phyloP scores from a whole-genome alignment of 2,329 filamentous ascomycete genomes.

The Colletotrichum sp. region DNA sequence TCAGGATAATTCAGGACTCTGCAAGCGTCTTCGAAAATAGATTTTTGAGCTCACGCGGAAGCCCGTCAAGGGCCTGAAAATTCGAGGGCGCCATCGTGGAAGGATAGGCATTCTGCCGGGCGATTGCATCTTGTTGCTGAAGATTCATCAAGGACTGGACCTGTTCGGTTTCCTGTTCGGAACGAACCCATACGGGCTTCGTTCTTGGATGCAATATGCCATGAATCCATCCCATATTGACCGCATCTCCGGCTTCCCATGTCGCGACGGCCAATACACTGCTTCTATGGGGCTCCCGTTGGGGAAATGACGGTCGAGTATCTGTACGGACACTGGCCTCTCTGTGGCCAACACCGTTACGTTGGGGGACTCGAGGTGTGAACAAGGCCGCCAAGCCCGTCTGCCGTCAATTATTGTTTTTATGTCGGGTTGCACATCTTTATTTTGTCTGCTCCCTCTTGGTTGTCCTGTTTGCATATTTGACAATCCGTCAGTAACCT shows the following conservation, averaged over 20 bases:
- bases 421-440: neutral
- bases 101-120: neutral
- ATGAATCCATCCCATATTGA: neutral
- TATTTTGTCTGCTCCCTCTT: neutral
- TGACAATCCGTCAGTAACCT: neutral
- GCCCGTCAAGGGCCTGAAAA: neutral
- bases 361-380: neutral
- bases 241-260: slow-evolving; percentile 4
- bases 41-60: neutral
- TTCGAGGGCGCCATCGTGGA: neutral
- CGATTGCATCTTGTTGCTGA: neutral
- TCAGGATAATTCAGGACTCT: slow-evolving; percentile 19
- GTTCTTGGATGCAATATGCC: neutral
- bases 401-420: neutral
- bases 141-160: neutral
- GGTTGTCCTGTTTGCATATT: neutral
- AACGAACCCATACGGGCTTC: neutral
- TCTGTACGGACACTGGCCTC: neutral
- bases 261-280: neutral
- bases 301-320: neutral
- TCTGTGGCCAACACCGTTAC: neutral
- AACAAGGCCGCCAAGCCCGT: neutral
- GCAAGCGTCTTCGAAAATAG: slow-evolving; percentile 8
- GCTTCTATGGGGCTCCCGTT: neutral
- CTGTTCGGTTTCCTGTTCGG: neutral